Percentiles rank a stretch among this genome's conserved stretches.
Evolutionary conservation across 495 filamentous ascomycete genomes (phyloP).

Genomic region (Daldinia grandis): DNA sequence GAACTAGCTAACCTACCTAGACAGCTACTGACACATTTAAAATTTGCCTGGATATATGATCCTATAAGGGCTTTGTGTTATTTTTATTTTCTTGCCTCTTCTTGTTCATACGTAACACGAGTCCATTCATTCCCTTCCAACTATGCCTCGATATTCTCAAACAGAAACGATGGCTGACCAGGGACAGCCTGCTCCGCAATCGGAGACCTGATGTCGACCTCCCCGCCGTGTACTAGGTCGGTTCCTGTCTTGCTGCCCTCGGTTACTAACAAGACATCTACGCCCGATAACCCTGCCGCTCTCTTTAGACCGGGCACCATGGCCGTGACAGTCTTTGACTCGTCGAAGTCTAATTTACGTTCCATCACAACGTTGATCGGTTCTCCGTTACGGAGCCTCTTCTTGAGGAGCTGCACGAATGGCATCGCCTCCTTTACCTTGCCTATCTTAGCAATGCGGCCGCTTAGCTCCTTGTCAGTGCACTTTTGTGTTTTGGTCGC

Average conservation of each 20-base stretch:
- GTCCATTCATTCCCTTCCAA: background rate
- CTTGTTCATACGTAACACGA: background rate
- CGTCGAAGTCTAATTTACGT: conserved; percentile 85
- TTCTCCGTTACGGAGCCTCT: conserved; percentile 69
- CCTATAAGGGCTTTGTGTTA: background rate
- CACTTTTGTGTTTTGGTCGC: conserved; percentile 55
- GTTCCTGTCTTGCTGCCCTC: conserved; percentile 74
- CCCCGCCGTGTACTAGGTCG: conserved; percentile 58
- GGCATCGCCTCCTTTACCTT: conserved; percentile 99
- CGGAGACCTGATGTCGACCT: conserved; percentile 64
- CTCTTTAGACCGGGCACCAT: conserved; percentile 61
- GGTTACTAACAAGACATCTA: conserved; percentile 71
- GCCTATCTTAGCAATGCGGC: conserved; percentile 74
- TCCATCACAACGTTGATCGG: conserved; percentile 73
- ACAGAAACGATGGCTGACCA: conserved; percentile 79
- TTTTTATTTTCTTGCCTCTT: background rate
- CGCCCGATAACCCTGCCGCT: conserved; percentile 68
- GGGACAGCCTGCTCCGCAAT: conserved; percentile 75
- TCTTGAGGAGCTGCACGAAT: conserved; percentile 89
- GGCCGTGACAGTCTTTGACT: conserved; percentile 71
- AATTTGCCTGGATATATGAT: background rate
- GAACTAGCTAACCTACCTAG: conserved; percentile 1
- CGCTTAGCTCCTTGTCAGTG: conserved; percentile 82
- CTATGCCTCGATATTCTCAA: conserved; percentile 65
- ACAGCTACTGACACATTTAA: background rate